phyloP scores from a whole-genome alignment of 768 basidiomycete species.

The Suillus occidentalis region DNA sequence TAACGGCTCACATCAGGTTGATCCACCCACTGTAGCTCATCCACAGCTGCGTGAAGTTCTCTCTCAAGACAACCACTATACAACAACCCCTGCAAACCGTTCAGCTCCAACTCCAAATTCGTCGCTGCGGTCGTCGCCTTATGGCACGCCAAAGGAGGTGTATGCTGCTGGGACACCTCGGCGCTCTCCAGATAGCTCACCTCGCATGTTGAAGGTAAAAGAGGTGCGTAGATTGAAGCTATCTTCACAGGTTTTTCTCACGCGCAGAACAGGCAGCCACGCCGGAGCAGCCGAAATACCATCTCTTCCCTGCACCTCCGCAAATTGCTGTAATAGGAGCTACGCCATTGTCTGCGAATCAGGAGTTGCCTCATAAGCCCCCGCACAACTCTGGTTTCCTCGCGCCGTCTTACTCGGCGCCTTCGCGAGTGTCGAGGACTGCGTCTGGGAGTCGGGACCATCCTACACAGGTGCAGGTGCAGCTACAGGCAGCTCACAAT shows the following conservation, averaged over 20 bases:
- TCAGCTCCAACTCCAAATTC: slow-evolving; percentile 19
- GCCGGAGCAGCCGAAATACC: slow-evolving; percentile 18
- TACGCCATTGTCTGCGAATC: slow-evolving; percentile 21
- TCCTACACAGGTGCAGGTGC: slow-evolving; percentile 16
- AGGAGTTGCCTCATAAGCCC: slow-evolving; percentile 23
- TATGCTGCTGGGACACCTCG: slow-evolving; percentile 23
- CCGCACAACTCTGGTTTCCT: slow-evolving; percentile 26
- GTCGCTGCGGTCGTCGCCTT: slow-evolving; percentile 28
- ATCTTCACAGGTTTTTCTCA: slow-evolving; percentile 12
- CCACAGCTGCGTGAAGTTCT: slow-evolving; percentile 33
- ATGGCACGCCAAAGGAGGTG: slow-evolving; percentile 17
- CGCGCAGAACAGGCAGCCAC: slow-evolving; percentile 18
- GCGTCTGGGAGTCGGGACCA: slow-evolving; percentile 24
- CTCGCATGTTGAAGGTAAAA: slow-evolving; percentile 21
- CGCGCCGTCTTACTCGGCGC: slow-evolving; percentile 28
- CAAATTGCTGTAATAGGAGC: slow-evolving; percentile 33
- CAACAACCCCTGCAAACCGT: slow-evolving; percentile 14
- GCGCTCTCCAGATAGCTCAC: slow-evolving; percentile 22
- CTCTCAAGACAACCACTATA: slow-evolving; percentile 26
- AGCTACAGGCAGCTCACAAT: neutral
- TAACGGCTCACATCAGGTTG: slow-evolving; percentile 15
- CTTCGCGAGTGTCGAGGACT: slow-evolving; percentile 25
- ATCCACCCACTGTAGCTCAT: slow-evolving; percentile 21
- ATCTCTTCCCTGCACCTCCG: slow-evolving; percentile 20
- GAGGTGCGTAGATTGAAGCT: slow-evolving; percentile 20